Conservation (phyloP, 2,329 filamentous ascomycete genomes). For the Aspergillus eucalypticola region DNA sequence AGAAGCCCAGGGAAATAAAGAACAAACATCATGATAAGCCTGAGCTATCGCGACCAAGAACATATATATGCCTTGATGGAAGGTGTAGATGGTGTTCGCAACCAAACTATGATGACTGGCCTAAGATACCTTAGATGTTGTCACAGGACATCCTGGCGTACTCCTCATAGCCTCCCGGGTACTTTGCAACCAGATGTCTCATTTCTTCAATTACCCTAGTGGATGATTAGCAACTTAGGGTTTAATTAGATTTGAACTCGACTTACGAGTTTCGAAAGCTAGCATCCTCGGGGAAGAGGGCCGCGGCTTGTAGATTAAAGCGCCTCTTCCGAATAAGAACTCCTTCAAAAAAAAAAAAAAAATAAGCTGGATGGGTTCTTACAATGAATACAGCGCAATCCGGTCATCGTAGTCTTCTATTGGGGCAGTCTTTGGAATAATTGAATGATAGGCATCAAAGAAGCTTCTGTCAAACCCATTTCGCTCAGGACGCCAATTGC, state of each 20-base stretch:
- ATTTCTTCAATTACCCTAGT: neutral
- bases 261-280: neutral
- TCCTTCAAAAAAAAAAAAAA: too few species aligned
- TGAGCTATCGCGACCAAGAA: too few species aligned
- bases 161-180: neutral
- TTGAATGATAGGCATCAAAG: conserved; percentile 28
- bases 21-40: too few species aligned
- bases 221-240: neutral
- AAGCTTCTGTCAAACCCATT: conserved; percentile 31
- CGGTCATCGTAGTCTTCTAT: conserved; percentile 30
- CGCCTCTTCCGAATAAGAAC: neutral
- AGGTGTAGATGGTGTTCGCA: too few species aligned
- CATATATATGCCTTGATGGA: too few species aligned
- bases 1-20: too few species aligned
- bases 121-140: too few species aligned
- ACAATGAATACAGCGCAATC: conserved; percentile 31
- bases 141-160: neutral
- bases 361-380: neutral
- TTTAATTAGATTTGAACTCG: too few species aligned
- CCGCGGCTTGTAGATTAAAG: neutral
- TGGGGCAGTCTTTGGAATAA: conserved; percentile 21
- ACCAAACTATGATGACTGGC: too few species aligned
- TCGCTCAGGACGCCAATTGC: conserved; percentile 29
- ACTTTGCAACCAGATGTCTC: neutral
- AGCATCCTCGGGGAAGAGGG: neutral